These are phyloP conservation scores for Phytophthora macrochlamydospora DNA, from an alignment of 352 stramenopile genomes.

Conservation along the genomic window DNA sequence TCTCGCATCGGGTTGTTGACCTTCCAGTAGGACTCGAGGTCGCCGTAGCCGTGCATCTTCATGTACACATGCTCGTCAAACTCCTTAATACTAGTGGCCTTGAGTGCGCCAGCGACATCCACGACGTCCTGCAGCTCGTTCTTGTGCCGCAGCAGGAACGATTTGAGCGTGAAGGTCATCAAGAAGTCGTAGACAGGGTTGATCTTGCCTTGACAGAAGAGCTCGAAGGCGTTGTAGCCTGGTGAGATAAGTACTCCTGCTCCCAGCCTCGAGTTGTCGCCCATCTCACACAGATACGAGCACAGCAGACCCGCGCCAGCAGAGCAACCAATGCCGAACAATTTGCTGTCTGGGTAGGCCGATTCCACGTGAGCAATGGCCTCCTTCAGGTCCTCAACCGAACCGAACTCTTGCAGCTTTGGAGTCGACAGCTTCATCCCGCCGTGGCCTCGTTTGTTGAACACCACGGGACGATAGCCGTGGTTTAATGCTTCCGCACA, in stretches of 20 bases:
- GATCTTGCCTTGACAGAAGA: constrained; percentile 75
- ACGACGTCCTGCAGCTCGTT: constrained; percentile 48
- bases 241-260: constrained; percentile 76
- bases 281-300: constrained; percentile 76
- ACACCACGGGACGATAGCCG: constrained; percentile 81
- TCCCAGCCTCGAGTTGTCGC: constrained; percentile 49
- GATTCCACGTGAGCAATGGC: constrained; percentile 59
- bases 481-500: constrained; percentile 62
- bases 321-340: constrained; percentile 80
- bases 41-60: constrained; percentile 74
- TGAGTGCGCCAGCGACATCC: constrained; percentile 50
- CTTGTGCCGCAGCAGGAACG: constrained; percentile 61
- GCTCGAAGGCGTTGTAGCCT: constrained; percentile 74
- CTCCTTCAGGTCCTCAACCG: constrained; percentile 56
- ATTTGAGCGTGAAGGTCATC: constrained; percentile 79
- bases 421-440: constrained; percentile 63
- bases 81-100: constrained; percentile 59
- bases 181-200: constrained; percentile 78
- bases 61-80: constrained; percentile 85
- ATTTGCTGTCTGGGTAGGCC: constrained; percentile 45
- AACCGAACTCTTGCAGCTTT: constrained; percentile 77
- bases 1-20: constrained; percentile 81
- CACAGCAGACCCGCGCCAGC: constrained; percentile 70
- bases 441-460: constrained; percentile 86
- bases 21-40: constrained; percentile 71